A percentile compares a stretch with the other conserved stretches of the same genome.
Conservation (phyloP, 495 filamentous ascomycete genomes). For the Penicillium salamii region DNA sequence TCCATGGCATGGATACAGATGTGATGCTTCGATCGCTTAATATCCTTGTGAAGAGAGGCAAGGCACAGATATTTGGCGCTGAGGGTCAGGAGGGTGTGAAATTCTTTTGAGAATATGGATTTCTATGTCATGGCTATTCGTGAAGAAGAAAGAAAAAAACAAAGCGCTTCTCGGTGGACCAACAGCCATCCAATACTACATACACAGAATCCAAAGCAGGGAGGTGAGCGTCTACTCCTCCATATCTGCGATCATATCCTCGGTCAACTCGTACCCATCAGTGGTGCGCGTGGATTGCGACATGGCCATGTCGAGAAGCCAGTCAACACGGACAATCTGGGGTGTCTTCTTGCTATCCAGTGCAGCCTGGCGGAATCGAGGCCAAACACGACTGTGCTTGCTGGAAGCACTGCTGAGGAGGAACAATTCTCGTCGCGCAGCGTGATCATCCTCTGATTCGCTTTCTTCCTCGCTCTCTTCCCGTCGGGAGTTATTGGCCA, state of each 20-base stretch:
- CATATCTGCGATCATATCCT: slow-evolving; percentile 28
- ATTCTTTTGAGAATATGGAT: slow-evolving; percentile 68
- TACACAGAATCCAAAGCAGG: slow-evolving; percentile 5
- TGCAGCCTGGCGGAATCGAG: slow-evolving; percentile 74
- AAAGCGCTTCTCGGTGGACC: slow-evolving; percentile 13
- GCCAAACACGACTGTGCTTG: slow-evolving; percentile 74
- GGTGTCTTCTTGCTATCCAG: slow-evolving; percentile 66
- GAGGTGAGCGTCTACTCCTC: slow-evolving; percentile 20
- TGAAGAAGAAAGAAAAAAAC: slow-evolving; percentile 20
- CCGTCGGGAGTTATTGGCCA: slow-evolving; percentile 47
- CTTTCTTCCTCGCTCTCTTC: slow-evolving; percentile 48
- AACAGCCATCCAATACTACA: slow-evolving; percentile 15
- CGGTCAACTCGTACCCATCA: slow-evolving; percentile 55
- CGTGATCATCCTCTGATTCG: slow-evolving; percentile 51
- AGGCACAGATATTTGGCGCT: slow-evolving; percentile 85
- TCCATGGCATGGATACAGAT: slow-evolving; percentile 82
- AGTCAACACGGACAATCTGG: slow-evolving; percentile 76
- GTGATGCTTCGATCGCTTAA: slow-evolving; percentile 73
- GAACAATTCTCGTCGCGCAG: slow-evolving; percentile 68
- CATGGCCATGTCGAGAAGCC: slow-evolving; percentile 88
- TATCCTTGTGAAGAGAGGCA: slow-evolving; percentile 81
- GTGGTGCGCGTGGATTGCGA: slow-evolving; percentile 68
- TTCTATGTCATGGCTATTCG: slow-evolving; percentile 27
- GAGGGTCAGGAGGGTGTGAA: slow-evolving; percentile 90
- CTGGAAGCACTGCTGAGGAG: slow-evolving; percentile 63